Evolutionary conservation across 2,329 filamentous ascomycete species (phyloP).

Genomic region (Trichoderma sp.): DNA sequence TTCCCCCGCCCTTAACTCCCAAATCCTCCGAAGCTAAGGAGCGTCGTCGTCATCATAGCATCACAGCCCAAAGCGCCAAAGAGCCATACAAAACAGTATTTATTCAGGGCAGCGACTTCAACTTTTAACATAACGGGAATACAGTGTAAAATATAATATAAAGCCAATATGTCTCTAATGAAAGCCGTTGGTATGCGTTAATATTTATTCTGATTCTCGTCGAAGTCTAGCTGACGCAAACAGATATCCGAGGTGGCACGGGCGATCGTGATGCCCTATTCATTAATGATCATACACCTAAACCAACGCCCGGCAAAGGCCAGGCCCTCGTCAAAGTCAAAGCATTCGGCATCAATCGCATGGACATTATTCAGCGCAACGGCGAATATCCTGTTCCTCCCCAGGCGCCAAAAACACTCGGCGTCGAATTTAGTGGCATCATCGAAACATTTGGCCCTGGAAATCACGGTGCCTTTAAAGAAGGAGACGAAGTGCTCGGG

Average conservation of each 20-base stretch:
- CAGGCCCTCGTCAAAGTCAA: neutral
- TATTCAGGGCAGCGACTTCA: neutral
- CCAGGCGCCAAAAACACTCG: neutral
- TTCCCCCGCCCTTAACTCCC: neutral
- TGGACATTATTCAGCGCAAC: neutral
- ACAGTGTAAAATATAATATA: neutral
- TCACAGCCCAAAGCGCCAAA: neutral
- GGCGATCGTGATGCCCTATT: neutral
- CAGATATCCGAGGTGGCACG: neutral
- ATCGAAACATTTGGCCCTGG: neutral
- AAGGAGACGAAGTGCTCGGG: neutral
- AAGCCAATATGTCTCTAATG: neutral
- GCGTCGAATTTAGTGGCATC: neutral
- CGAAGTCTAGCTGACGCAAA: neutral
- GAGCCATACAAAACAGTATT: neutral
- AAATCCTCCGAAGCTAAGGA: neutral
- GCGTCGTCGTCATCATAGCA: neutral
- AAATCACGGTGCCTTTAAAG: neutral
- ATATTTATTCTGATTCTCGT: neutral
- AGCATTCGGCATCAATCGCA: neutral
- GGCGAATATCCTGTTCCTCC: neutral
- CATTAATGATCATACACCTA: neutral
- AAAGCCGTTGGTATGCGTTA: neutral
- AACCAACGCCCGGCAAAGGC: neutral
- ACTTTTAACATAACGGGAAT: accelerated